phyloP scores from a whole-genome alignment of 1,284 basidiomycete species.

The Cystobasidiaceae sp. region DNA sequence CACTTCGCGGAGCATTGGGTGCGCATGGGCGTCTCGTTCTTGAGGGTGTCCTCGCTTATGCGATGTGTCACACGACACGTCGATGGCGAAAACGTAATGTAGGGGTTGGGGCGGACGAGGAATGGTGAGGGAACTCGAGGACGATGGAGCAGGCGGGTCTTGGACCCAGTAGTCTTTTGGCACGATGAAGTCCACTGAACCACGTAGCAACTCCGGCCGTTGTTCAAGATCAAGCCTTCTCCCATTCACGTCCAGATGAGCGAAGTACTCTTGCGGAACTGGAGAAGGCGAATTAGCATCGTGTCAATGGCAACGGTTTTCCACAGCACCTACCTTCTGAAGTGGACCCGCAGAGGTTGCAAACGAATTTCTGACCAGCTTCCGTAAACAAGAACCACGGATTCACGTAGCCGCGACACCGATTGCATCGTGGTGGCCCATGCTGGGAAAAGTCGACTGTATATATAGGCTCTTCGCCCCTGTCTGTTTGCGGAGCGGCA shows the following conservation, averaged over 20 bases:
- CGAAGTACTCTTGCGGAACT: constrained; percentile 81
- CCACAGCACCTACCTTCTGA: constrained; percentile 63
- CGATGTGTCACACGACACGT: constrained; percentile 70
- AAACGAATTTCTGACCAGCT: constrained; percentile 82
- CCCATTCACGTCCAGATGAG: constrained; percentile 72
- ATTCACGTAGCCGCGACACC: constrained; percentile 89
- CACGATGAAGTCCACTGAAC: constrained; percentile 87
- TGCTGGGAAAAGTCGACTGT: constrained; percentile 59
- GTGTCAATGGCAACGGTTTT: background rate
- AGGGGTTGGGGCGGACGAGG: constrained; percentile 62
- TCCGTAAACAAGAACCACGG: constrained; percentile 85
- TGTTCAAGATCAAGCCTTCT: constrained; percentile 75
- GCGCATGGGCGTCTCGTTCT: constrained; percentile 9
- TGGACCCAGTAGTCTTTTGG: constrained; percentile 82
- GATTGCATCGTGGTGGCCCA: constrained; percentile 72
- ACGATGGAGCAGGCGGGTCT: constrained; percentile 49
- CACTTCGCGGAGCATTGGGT: constrained; percentile 59
- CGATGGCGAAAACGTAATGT: constrained; percentile 80
- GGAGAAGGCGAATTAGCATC: background rate
- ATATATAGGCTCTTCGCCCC: constrained; percentile 69
- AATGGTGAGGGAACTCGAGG: constrained; percentile 36
- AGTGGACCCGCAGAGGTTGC: constrained; percentile 80
- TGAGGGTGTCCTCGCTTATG: constrained; percentile 54
- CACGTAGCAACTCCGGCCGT: constrained; percentile 81
- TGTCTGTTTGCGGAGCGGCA: constrained; percentile 67